Conservation (phyloP, 805 yeast species). For the Saccharomycopsis vini region DNA sequence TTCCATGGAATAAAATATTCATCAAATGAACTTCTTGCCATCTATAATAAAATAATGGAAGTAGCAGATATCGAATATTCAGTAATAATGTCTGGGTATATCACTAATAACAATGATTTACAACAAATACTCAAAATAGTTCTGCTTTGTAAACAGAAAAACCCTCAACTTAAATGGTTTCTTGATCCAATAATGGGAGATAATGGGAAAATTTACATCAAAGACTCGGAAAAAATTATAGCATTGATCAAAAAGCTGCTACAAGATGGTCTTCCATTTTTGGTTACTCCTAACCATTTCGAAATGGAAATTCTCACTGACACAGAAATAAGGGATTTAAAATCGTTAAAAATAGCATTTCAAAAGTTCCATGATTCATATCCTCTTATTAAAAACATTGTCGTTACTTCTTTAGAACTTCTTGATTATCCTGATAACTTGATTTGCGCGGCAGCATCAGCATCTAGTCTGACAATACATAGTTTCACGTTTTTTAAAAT, state of each 20-base stretch:
- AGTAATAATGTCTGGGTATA: slow-evolving; percentile 71
- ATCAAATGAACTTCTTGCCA: slow-evolving; percentile 36
- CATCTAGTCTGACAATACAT: background rate
- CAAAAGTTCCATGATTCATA: slow-evolving; percentile 34
- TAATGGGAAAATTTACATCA: slow-evolving; percentile 73
- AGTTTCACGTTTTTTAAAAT: slow-evolving; percentile 34
- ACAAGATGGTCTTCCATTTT: slow-evolving; percentile 31
- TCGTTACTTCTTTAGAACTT: slow-evolving; percentile 48
- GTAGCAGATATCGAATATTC: slow-evolving; percentile 45
- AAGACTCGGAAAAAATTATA: slow-evolving; percentile 36
- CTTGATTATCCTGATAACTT: slow-evolving; percentile 24
- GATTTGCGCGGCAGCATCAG: slow-evolving; percentile 33
- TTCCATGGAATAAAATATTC: slow-evolving; percentile 50
- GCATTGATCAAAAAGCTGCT: slow-evolving; percentile 44
- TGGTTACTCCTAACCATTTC: slow-evolving; percentile 68
- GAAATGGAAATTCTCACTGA: slow-evolving; percentile 58
- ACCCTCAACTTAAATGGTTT: slow-evolving; percentile 40
- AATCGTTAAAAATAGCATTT: slow-evolving; percentile 32
- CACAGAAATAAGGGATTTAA: slow-evolving; percentile 31
- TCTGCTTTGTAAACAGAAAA: background rate
- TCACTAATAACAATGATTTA: slow-evolving; percentile 54
- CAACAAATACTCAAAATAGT: slow-evolving; percentile 36
- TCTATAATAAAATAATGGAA: slow-evolving; percentile 47
- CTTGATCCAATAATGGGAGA: slow-evolving; percentile 93
- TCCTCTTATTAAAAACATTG: slow-evolving; percentile 39